These are phyloP conservation scores for Andrographis paniculata DNA, from an alignment of 305 asterid genomes.

Conservation along the genomic window DNA sequence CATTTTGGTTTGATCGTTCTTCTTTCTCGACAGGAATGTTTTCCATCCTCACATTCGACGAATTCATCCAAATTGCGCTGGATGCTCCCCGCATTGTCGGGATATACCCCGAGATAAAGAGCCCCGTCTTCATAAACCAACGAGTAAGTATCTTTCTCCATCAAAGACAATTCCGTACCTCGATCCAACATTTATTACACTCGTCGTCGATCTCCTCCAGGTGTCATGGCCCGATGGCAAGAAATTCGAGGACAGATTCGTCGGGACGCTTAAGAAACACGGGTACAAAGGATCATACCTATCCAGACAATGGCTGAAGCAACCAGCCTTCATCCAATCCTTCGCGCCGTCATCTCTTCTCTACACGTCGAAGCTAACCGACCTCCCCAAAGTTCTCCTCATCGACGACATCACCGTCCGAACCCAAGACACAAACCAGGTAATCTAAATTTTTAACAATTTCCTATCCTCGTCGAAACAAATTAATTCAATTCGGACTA, in stretches of 20 bases:
- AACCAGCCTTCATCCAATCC: constrained; percentile 83
- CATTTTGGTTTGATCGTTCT: not conserved
- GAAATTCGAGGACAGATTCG: constrained; percentile 82
- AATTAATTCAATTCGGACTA: not conserved
- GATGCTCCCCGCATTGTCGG: constrained; percentile 87
- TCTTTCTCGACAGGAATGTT: constrained; percentile 48
- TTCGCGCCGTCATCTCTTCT: constrained; percentile 89
- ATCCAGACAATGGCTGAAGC: constrained; percentile 79
- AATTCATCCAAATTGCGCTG: constrained; percentile 72
- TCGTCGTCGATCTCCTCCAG: constrained; percentile 27
- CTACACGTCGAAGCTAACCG: constrained; percentile 56
- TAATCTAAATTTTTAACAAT: too few species aligned
- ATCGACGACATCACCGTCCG: constrained; percentile 44
- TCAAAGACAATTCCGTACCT: too few species aligned
- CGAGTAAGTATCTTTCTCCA: constrained; percentile 66
- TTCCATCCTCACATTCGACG: constrained; percentile 79
- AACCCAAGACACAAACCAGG: constrained; percentile 98
- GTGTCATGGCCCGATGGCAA: constrained; percentile 82
- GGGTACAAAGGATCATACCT: constrained; percentile 79
- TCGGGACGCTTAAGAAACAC: constrained; percentile 56
- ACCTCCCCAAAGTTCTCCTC: constrained; percentile 72
- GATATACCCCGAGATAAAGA: constrained; percentile 93
- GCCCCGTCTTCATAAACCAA: constrained; percentile 75
- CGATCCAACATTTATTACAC: too few species aligned
- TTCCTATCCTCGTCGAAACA: too few species aligned